phyloP scores from a whole-genome alignment of 176 grass and related monocot genomes.

The Carex myosuroides region DNA sequence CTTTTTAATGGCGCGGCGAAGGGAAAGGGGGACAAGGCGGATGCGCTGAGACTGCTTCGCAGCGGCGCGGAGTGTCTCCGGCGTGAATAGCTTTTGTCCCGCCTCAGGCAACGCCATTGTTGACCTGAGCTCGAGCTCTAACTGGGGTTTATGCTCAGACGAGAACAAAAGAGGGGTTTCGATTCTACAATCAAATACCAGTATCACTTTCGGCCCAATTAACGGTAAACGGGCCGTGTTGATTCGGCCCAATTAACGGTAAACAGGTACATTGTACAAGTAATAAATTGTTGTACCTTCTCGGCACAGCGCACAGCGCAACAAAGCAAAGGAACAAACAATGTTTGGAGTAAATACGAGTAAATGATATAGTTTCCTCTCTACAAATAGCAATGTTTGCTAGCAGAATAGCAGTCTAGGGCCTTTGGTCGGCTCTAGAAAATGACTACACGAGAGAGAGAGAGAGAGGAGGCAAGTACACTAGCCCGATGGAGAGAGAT shows the following conservation, averaged over 20 bases:
- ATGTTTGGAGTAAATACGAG: no score
- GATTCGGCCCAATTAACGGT: neutral
- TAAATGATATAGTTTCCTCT: neutral
- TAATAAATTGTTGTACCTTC: no score
- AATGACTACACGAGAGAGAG: neutral
- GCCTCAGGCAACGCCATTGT: constrained; percentile 67
- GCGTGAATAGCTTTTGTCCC: constrained; percentile 46
- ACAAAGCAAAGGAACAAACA: no score
- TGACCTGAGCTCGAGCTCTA: neutral
- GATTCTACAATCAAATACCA: neutral
- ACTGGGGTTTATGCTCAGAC: neutral
- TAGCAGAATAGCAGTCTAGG: neutral
- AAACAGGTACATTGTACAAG: no score
- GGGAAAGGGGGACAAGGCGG: constrained; percentile 58
- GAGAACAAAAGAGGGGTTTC: neutral
- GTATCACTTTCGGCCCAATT: neutral
- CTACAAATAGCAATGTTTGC: neutral
- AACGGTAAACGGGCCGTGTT: neutral
- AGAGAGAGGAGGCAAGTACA: neutral
- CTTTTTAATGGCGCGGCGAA: constrained; percentile 80
- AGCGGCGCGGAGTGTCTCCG: constrained; percentile 64
- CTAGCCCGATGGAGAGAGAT: neutral
- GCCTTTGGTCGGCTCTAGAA: neutral
- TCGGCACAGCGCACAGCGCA: no score
- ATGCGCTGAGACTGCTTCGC: constrained; percentile 87